phyloP scores from a whole-genome alignment of 2,329 filamentous ascomycete species.

The Graphium sp. region DNA sequence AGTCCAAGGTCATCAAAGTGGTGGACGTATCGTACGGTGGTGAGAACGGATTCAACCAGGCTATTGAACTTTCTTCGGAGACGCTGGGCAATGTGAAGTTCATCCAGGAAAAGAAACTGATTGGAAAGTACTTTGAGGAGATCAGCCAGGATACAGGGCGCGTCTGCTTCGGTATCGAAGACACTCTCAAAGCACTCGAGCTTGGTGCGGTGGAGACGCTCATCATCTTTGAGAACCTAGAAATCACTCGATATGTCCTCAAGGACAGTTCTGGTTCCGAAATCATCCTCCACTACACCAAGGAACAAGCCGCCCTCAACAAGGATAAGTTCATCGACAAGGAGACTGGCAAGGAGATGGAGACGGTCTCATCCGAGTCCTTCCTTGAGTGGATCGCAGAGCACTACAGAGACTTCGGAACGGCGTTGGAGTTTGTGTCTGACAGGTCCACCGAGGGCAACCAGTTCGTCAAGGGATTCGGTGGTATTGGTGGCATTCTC shows the following conservation, averaged over 20 bases:
- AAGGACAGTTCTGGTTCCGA: conserved; percentile 63
- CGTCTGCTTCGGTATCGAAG: conserved; percentile 95
- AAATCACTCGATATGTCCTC: conserved; percentile 80
- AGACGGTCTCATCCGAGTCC: conserved; percentile 68
- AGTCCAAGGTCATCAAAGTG: conserved; percentile 95
- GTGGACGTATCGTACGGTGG: conserved; percentile 98
- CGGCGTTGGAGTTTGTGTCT: conserved; percentile 89
- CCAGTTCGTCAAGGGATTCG: conserved; percentile 99
- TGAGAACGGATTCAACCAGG: conserved; percentile 99
- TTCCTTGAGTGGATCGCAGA: conserved; percentile 99
- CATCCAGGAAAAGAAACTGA: conserved; percentile 99
- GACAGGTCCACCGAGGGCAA: conserved; percentile 96
- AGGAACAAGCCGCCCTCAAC: conserved; percentile 47
- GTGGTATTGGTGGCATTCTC: conserved; percentile 92
- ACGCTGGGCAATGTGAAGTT: conserved; percentile 99
- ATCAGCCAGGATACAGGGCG: conserved; percentile 95
- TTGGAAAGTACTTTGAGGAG: conserved; percentile 97
- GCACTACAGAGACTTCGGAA: conserved; percentile 95
- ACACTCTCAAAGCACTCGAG: conserved; percentile 92
- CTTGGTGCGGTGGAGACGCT: conserved; percentile 86
- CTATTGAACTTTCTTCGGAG: conserved; percentile 87
- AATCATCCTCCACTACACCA: conserved; percentile 72
- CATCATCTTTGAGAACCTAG: conserved; percentile 95
- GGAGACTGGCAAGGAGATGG: conserved; percentile 94
- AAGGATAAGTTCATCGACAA: conserved; percentile 87